A percentile compares a stretch with the other conserved stretches of the same genome.
These are phyloP conservation scores for Mitragyna speciosa DNA, from an alignment of 257 asterid genomes.

Conservation along the genomic window DNA sequence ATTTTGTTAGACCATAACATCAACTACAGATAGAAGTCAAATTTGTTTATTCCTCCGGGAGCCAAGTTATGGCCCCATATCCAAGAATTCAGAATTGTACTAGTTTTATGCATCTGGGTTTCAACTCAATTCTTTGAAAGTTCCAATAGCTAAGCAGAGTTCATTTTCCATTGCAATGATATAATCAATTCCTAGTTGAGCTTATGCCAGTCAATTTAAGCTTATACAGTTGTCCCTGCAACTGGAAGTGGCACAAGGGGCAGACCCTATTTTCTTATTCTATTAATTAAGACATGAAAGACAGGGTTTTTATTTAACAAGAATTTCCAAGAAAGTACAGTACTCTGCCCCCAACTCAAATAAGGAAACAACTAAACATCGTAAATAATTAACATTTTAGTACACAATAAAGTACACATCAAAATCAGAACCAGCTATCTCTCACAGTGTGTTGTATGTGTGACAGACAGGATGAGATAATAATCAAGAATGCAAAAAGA, in stretches of 20 bases:
- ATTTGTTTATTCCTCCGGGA: background rate
- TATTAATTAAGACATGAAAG: background rate
- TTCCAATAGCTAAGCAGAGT: background rate
- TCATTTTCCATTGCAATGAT: background rate
- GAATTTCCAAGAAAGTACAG: too few species aligned
- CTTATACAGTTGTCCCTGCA: background rate
- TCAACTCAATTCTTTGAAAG: background rate
- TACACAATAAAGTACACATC: conserved; percentile 13
- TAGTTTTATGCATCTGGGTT: background rate
- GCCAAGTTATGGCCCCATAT: background rate
- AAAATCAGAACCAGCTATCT: conserved; percentile 17
- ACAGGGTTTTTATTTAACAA: background rate
- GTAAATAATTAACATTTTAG: background rate
- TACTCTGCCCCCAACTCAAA: too few species aligned
- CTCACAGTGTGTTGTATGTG: background rate
- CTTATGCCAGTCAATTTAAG: background rate
- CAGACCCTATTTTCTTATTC: background rate
- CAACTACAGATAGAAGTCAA: background rate
- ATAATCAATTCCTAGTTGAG: background rate
- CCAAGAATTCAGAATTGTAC: background rate
- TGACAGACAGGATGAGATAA: background rate
- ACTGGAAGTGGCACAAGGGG: background rate
- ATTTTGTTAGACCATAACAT: background rate
- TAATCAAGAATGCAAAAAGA: conserved; percentile 3
- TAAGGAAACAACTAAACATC: too few species aligned